Evolutionary conservation across 768 basidiomycete genomes (phyloP), one percentile per base, ranked within the genome.

Genomic region (Leucocoprinus sp.): DNA sequence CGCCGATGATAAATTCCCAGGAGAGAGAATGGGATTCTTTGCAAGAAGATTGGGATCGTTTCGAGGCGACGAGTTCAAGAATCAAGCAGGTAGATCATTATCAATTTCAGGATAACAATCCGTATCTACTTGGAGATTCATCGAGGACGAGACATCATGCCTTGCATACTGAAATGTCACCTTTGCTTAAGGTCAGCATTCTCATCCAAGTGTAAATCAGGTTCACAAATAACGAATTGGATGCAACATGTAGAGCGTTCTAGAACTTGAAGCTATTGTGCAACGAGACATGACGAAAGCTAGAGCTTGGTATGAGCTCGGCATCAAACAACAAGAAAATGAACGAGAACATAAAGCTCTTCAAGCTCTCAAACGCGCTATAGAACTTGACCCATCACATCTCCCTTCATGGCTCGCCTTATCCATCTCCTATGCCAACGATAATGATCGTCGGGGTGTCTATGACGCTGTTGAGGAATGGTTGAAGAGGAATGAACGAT

Each of bases 311-410:
- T 93, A 77, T 58, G 78, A 85, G 53, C 81, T 98, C 40, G 96
- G 96, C 19, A 82, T 99, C 39, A 93, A 89, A 63, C 96, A 98
- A 58, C 96, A 99, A 62, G 93, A 96, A 64, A 96, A 93, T 60
- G 96, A 99, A 62, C 81, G 93, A 12, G 96, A 99, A 64, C 73
- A 75, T 6, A 83, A 90, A 55, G 96, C 96, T 3, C 75, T 98
- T 33, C 74, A 81, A 44, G 96, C 96, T 1, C 74, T 99, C 15
- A 68, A 74, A 39, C 83, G 82, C 45, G 83, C 92, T 8, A 67
- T 92, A 41, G 80, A 86, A 50, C 75, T 98, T 27, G 85, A 95
- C 54, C 81, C 91, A 2, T 59, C 72, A 2, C 76, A 84, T 54
- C 69, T 87, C 1, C 74, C 82, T 0, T 75, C 95, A 1, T 95